A percentile compares a stretch with the other conserved stretches of the same genome.
Evolutionary conservation across 2,329 filamentous ascomycete species (phyloP).

Genomic region (Blumeria graminis): DNA sequence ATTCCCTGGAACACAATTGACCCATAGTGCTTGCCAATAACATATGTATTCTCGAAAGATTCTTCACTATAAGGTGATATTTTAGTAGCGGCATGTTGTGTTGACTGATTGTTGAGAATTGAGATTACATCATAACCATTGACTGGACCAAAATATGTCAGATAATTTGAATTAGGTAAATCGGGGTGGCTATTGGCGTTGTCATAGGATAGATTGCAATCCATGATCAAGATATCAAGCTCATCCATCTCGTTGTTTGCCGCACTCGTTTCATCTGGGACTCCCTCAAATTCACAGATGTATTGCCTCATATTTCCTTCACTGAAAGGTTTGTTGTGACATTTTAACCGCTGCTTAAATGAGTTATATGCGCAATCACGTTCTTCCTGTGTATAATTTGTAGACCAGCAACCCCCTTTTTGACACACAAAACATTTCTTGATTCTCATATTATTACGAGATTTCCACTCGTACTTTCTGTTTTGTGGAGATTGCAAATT

Average conservation of each 20-base stretch:
- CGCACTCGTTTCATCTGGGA: background rate
- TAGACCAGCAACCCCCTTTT: background rate
- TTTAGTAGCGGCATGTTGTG: background rate
- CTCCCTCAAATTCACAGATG: background rate
- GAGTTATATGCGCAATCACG: background rate
- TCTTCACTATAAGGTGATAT: background rate
- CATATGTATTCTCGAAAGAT: background rate
- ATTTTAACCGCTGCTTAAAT: background rate
- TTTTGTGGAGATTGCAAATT: too few relatives aligned
- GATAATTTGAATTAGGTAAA: background rate
- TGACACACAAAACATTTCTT: conserved; percentile 2
- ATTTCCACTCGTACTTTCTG: too few relatives aligned
- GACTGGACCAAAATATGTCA: background rate
- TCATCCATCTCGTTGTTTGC: background rate
- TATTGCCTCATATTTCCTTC: background rate
- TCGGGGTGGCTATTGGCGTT: background rate
- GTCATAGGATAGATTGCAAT: background rate
- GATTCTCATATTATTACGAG: background rate
- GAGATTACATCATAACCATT: conserved; percentile 1
- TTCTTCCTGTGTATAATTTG: background rate
- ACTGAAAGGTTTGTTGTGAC: background rate
- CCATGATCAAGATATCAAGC: background rate
- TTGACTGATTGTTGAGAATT: background rate
- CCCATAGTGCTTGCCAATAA: background rate
- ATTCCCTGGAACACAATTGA: conserved; percentile 1